Evolutionary conservation across 78 protist species (phyloP).

Genomic region (Mastigamoeba balamuthi): DNA sequence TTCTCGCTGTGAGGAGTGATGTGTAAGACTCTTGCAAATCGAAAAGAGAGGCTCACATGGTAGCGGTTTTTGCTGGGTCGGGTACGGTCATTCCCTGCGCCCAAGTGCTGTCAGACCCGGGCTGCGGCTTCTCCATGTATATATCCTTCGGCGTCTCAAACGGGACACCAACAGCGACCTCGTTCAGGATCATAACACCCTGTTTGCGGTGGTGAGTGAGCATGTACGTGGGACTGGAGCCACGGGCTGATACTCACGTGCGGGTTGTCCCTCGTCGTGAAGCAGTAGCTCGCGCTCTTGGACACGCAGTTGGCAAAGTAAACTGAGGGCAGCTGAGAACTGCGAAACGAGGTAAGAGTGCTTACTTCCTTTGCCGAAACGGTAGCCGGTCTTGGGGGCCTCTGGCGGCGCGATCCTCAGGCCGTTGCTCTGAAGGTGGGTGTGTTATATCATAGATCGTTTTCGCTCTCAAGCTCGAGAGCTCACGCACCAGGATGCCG

Average conservation of each 20-base stretch:
- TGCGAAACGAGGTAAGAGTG: too few species aligned
- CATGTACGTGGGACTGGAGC: background rate
- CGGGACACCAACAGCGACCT: constrained; percentile 37
- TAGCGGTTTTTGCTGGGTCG: background rate
- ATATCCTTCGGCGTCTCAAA: constrained; percentile 21
- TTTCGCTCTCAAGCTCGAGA: background rate
- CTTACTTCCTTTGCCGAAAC: constrained; percentile 66
- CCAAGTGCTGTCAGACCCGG: constrained; percentile 34
- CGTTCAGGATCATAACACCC: constrained; percentile 39
- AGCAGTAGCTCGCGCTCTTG: constrained; percentile 46
- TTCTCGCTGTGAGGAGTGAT: background rate
- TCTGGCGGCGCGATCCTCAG: constrained; percentile 82
- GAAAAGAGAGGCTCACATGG: background rate
- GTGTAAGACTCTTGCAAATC: background rate
- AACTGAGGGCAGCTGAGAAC: background rate
- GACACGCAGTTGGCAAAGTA: constrained; percentile 51
- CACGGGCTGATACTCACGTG: background rate
- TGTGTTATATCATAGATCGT: background rate
- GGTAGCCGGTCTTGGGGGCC: constrained; percentile 72
- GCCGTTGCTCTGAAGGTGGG: constrained; percentile 41
- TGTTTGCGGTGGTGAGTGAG: background rate
- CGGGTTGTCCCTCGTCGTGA: constrained; percentile 31
- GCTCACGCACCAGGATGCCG: constrained; percentile 58
- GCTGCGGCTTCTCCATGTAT: constrained; percentile 50
- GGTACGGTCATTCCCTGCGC: constrained; percentile 52